A percentile compares a stretch with the other conserved stretches of the same genome.
phyloP scores from a whole-genome alignment of 345 rosid genomes.

The Xanthoceras sorbifolium region DNA sequence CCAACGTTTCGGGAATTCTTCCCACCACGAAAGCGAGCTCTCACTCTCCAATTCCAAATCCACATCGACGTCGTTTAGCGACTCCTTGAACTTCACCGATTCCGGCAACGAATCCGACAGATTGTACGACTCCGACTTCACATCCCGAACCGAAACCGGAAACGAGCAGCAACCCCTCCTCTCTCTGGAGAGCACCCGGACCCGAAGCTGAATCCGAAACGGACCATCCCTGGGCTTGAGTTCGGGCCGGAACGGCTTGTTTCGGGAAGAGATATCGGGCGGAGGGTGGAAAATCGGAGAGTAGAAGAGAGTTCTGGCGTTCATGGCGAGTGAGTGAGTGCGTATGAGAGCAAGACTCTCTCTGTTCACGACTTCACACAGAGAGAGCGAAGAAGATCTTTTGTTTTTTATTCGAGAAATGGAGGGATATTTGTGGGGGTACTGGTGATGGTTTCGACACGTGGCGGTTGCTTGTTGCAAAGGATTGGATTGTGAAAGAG shows the following conservation, averaged over 20 bases:
- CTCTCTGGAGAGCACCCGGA: constrained; percentile 28
- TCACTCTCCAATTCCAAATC: constrained; percentile 20
- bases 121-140: constrained; percentile 41
- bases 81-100: constrained; percentile 37
- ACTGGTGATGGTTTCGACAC: constrained; percentile 57
- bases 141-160: constrained; percentile 53
- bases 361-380: constrained; percentile 32
- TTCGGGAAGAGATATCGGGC: constrained; percentile 27
- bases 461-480: constrained; percentile 30
- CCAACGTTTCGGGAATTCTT: constrained; percentile 91
- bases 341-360: neutral
- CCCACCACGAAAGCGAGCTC: constrained; percentile 69
- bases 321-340: constrained; percentile 51
- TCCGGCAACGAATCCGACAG: constrained; percentile 30
- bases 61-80: constrained; percentile 28
- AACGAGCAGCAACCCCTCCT: constrained; percentile 24
- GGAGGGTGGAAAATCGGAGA: constrained; percentile 17
- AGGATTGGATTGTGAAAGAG: constrained; percentile 28
- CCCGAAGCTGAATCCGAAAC: constrained; percentile 26
- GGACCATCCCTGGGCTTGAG: constrained; percentile 10
- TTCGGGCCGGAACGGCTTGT: constrained; percentile 19
- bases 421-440: constrained; percentile 38
- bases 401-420: constrained; percentile 1
- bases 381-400: neutral
- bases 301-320: constrained; percentile 44